Evolutionary conservation across 208 protist species (phyloP), one percentile per base, ranked within the genome.

Genomic region (Leishmania arabica): DNA sequence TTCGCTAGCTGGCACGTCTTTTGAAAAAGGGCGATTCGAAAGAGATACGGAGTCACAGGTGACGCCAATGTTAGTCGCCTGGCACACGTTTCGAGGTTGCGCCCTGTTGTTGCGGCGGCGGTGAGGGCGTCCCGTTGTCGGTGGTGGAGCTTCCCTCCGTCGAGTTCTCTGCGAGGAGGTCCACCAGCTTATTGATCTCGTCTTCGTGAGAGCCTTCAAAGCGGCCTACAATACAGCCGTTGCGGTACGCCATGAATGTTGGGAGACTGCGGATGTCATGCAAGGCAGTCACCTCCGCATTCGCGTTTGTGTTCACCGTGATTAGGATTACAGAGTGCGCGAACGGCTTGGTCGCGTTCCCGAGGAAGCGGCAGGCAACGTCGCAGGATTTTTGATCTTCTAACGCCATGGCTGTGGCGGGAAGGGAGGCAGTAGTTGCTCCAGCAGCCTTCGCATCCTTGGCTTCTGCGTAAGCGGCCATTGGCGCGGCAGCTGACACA

Each of bases 251-350:
- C 27, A 98, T 74, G 84, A 97, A 97, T 1, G 95, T 98, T 3
- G 96, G 96, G 24, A 98, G 74, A 78, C 92, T 96, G 56, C 93
- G 89, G 24, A 98, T 89, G 64, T 97, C 92, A 77, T 96, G 92
- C 70, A 97, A 81, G 9, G 93, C 93, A 3, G 89, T 95, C 34
- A 98, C 53, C 27, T 88, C 83, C 13, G 82, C 69, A 51, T 94
- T 93, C 42, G 88, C 88, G 79, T 96, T 91, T 11, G 94, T 92
- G 88, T 98, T 88, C 17, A 98, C 88, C 49, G 89, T 88, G n/a
- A 97, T 31, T 37, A 96, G 86, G 54, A 82, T 83, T 56, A 91
- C 78, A 1, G 73, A 76, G 49, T 79, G 58, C 37, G 65, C 72
- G 19, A 54, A 71, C 11, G 70, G 45, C 45, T 72, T 79, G 7